These are phyloP conservation scores for Solanum appendiculatum DNA, from an alignment of 257 asterid genomes.

Conservation along the genomic window DNA sequence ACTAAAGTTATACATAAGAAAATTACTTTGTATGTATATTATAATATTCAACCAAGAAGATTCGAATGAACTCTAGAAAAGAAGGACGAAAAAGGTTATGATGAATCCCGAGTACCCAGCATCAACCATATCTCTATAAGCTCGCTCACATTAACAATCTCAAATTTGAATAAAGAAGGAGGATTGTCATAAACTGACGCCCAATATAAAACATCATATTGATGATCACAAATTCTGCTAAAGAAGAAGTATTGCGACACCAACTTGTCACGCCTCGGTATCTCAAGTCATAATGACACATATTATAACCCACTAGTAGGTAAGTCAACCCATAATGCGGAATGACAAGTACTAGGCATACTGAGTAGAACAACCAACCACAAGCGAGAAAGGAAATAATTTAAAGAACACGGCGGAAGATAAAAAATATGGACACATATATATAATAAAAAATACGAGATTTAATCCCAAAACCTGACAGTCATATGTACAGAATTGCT, in stretches of 20 bases:
- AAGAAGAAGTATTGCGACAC: background rate
- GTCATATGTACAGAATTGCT: fast-evolving
- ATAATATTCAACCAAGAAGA: too few relatives aligned
- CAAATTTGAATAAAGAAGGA: too few relatives aligned
- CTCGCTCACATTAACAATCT: background rate
- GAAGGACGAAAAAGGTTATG: background rate
- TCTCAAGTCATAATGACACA: background rate
- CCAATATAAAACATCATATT: background rate
- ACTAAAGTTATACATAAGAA: too few relatives aligned
- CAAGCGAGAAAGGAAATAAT: background rate
- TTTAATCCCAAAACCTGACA: too few relatives aligned
- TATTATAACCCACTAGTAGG: background rate
- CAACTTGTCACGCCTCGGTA: background rate
- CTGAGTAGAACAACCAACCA: background rate
- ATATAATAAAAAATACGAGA: too few relatives aligned
- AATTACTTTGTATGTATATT: too few relatives aligned
- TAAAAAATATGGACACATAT: too few relatives aligned
- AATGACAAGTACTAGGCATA: background rate
- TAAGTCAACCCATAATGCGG: background rate
- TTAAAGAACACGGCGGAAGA: background rate
- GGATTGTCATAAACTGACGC: background rate
- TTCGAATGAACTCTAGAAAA: background rate
- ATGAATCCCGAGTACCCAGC: background rate
- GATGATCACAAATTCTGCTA: background rate
- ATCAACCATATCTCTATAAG: background rate